A percentile compares a stretch with the other conserved stretches of the same genome.
Conservation (phyloP, 192 early-diverging fungal genomes). For the Glomus cerebriforme region DNA sequence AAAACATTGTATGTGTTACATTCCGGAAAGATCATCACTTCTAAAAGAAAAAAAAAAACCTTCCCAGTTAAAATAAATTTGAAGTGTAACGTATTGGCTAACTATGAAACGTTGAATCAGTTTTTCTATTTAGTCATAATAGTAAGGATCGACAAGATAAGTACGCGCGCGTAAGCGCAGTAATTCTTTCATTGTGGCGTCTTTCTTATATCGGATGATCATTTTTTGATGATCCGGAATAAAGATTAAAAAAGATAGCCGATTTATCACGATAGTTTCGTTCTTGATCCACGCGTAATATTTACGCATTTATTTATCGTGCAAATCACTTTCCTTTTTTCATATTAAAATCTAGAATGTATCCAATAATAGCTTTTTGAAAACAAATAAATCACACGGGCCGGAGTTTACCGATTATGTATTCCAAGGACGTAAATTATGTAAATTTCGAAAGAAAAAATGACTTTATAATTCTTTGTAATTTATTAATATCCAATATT, state of each 20-base stretch:
- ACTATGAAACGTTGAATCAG: no score
- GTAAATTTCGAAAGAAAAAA: no score
- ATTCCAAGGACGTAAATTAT: no score
- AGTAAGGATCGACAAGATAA: not conserved
- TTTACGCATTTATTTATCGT: not conserved
- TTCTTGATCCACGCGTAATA: not conserved
- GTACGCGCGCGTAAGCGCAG: not conserved
- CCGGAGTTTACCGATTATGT: no score
- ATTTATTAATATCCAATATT: no score
- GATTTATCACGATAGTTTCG: not conserved
- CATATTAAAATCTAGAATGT: no score
- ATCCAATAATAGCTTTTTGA: no score
- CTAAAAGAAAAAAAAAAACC: no score
- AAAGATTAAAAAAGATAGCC: not conserved
- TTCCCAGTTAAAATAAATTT: not conserved
- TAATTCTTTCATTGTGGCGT: not conserved
- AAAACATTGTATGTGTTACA: not conserved
- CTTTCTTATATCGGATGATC: not conserved
- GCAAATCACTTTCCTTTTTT: no score
- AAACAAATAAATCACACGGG: no score
- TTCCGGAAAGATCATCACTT: not conserved
- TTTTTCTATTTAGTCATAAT: no score
- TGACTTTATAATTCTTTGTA: no score
- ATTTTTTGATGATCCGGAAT: not conserved
- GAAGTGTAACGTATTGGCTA: not conserved